Evolutionary conservation across 164 flowering plant genomes (phyloP).

Genomic region (Stephania yunnanensis): DNA sequence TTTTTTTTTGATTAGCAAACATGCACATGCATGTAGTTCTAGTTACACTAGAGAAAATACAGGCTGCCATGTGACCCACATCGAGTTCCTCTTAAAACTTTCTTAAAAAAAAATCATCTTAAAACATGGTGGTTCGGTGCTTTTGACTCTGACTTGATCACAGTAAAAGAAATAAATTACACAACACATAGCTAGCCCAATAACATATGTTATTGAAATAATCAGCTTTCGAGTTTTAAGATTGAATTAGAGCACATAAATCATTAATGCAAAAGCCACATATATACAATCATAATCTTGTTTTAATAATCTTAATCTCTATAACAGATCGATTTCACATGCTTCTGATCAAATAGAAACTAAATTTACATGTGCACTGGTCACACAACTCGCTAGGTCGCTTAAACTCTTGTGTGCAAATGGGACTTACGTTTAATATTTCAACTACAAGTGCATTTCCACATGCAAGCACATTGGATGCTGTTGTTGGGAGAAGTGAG

Average conservation of each 20-base stretch:
- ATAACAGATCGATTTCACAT: neutral
- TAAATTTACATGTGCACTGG: neutral
- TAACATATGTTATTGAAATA: too few species aligned
- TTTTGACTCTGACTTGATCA: neutral
- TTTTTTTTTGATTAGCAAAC: too few species aligned
- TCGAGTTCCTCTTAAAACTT: neutral
- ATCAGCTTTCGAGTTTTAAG: neutral
- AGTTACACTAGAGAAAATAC: neutral
- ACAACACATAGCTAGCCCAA: neutral
- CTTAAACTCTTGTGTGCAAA: neutral
- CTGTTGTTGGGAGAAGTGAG: conserved; percentile 9
- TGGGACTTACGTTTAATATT: neutral
- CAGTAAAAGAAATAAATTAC: neutral
- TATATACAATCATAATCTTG: neutral
- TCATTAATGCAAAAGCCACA: neutral
- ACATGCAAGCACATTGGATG: conserved; percentile 16
- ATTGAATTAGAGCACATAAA: neutral
- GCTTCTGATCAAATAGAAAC: neutral
- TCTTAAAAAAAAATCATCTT: neutral
- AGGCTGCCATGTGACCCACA: neutral
- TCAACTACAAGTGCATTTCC: conserved; percentile 1
- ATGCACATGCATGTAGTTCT: too few species aligned
- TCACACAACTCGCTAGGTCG: neutral
- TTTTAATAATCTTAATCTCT: neutral
- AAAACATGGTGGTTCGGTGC: neutral